Base-by-base conservation (phyloP, 140 eudicot genomes). In the Anethum foeniculum region DNA sequence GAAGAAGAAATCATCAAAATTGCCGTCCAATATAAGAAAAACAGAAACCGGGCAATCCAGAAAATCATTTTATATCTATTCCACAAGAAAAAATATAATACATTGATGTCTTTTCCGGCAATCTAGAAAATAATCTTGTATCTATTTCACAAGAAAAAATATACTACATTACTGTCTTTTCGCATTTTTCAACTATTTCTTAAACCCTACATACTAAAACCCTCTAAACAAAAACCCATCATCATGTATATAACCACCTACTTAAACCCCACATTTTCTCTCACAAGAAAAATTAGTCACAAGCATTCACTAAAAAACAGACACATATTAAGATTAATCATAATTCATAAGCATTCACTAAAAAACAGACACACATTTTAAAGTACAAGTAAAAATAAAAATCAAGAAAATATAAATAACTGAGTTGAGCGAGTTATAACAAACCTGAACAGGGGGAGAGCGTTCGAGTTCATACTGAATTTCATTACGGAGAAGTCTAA, bases 401-500 rank as follows among this genome's bases (percentile, higher is more conserved):
- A 13, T 5, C 18, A 15, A 67, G 6, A 21, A 67, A 67, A 15
- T 27, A 13, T 14, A 74, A 34, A 58, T 12, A 69, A 36, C 75
- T 30, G 47, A 69, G 41, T 30, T 3, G 21, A 30, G 75, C 8
- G 47, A 32, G 18, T 34, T 10, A 7, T 34, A 36, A 36, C 52
- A 43, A 47, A 89, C 98, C 98, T 94, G 85, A 48, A 82, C 51
- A 25, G 90, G 89, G 79, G 94, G 91, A 43, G 95, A 88, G 23
- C 72, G 82, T 64, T 94, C 93, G 82, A 92, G 86, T 83, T 92
- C 97, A 85, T 90, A 89, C 76, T 87, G 96, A 69, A 94, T 87
- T 71, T 94, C 97, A 78, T 86, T 89, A 23, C 98, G 94, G 71
- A 92, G 85, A 68, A 92, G 97, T 58, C 97, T 86, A 16, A 92